Conservation (phyloP, 108 stramenopile species). For the Bacterosira constricta region DNA sequence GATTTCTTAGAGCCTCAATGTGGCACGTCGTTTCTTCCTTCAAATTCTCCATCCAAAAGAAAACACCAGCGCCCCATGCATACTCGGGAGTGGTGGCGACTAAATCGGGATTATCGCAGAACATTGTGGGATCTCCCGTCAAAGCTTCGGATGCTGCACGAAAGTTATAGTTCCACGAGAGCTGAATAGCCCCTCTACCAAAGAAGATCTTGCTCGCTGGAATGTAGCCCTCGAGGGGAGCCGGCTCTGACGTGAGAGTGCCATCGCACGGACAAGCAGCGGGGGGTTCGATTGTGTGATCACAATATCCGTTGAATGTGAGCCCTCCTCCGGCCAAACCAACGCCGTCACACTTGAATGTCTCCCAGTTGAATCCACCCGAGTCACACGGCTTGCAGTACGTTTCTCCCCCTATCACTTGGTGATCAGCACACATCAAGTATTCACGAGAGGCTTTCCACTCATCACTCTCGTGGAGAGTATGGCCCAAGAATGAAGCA, state of each 20-base stretch:
- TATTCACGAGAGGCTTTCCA: constrained; percentile 47
- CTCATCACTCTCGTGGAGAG: constrained; percentile 45
- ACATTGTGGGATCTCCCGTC: constrained; percentile 40
- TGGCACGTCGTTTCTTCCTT: constrained; percentile 54
- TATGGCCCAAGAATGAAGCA: constrained; percentile 37
- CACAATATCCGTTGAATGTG: constrained; percentile 48
- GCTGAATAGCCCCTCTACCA: constrained; percentile 46
- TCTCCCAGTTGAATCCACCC: constrained; percentile 49
- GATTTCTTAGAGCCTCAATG: constrained; percentile 36
- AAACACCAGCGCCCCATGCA: constrained; percentile 45
- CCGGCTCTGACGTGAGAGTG: constrained; percentile 11
- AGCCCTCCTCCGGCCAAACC: constrained; percentile 45
- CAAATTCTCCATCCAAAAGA: constrained; percentile 54
- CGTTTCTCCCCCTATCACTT: constrained; percentile 31
- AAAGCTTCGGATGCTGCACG: constrained; percentile 45
- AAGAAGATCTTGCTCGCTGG: constrained; percentile 43
- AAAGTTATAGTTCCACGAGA: constrained; percentile 52
- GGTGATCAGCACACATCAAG: constrained; percentile 46
- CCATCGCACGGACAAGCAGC: constrained; percentile 43
- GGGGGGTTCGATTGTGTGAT: constrained; percentile 37
- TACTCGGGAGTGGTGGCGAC: constrained; percentile 46
- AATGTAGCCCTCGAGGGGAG: constrained; percentile 34
- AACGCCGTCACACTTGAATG: constrained; percentile 38
- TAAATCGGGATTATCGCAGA: constrained; percentile 50
- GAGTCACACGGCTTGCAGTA: constrained; percentile 49